These are phyloP conservation scores for Acanthamoeba culbertsoni DNA, from an alignment of 208 protist species.

Conservation along the genomic window DNA sequence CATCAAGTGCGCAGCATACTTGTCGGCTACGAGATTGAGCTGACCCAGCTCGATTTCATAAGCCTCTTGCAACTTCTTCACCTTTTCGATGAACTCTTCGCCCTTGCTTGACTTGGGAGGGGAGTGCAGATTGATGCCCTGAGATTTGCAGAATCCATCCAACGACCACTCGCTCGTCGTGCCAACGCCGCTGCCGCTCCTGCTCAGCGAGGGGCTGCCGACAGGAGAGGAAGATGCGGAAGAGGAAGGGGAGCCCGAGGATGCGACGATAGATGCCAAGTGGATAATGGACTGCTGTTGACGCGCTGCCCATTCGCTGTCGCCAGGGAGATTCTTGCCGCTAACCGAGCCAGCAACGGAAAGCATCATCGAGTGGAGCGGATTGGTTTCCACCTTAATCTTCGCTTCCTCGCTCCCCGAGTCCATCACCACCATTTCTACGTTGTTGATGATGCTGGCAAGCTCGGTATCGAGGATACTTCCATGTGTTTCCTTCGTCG, in stretches of 20 bases:
- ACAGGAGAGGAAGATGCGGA: not conserved
- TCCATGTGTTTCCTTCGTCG: conserved; percentile 4
- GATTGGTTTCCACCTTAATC: not conserved
- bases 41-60: conserved; percentile 15
- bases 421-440: not conserved
- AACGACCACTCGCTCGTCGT: conserved; percentile 10
- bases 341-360: not conserved
- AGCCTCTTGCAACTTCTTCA: conserved; percentile 40
- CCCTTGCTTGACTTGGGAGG: conserved; percentile 5
- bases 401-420: not conserved
- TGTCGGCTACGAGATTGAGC: conserved; percentile 12
- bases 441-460: conserved; percentile 9
- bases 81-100: conserved; percentile 32
- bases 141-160: conserved; percentile 1
- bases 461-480: conserved; percentile 28
- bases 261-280: not conserved
- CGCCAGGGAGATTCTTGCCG: not conserved
- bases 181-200: not conserved
- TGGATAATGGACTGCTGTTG: conserved; percentile 25
- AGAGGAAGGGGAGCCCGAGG: not conserved
- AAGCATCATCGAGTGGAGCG: conserved; percentile 6
- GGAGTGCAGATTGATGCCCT: not conserved
- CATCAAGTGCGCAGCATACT: conserved; percentile 21
- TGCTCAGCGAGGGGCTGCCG: not conserved
- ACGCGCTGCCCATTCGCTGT: not conserved